Evolutionary conservation across 2,329 filamentous ascomycete genomes (phyloP), one percentile per base, ranked within the genome.

Genomic region (Elsinoe perseae): DNA sequence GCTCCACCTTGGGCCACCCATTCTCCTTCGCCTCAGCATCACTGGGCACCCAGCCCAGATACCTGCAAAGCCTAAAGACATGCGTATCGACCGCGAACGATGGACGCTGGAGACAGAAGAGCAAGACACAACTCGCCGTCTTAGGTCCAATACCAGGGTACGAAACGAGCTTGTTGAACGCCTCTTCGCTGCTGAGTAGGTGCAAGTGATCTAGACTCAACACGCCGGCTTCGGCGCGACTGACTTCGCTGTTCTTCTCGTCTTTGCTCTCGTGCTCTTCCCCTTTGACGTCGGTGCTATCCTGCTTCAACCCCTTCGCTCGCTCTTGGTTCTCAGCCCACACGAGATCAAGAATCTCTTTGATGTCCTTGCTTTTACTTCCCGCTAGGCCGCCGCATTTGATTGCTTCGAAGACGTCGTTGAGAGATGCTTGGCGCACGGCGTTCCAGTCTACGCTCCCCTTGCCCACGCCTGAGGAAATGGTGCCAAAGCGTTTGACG

Each of bases 381-480:
- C 80, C 78, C 2, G 82, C 85, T 1, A 91, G 73, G 0, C 89
- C 89, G 8, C 87, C 87, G 6, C 73, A 71, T 62, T 82, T 83
- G 64, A 93, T 89, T 0, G 86, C 80, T 52, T 84, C 72, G 44
- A 80, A 80, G n/a, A 93, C 74, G 4, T 85, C 80, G 36, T 79
- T 73, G 3, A 80, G 66, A 1, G 80, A 69, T 1, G 83, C 80
- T 23, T 73, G 68, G 20, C 82, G 80, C 1, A 91, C 84, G 8
- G 80, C 81, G 62, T 89, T 81, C 85, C 86, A 92, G 65, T 90
- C 75, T 6, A 90, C 84, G 56, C 84, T 87, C 2, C 84, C 85
- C 62, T 84, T 82, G 4, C 85, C 85, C 8, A 85, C 72, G 5
- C 85, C 82, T 40, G 79, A 74, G 28, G 82, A 67, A 2, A 85